Conservation (phyloP, 2,329 filamentous ascomycete genomes). For the Decorospora gaudefroyi region DNA sequence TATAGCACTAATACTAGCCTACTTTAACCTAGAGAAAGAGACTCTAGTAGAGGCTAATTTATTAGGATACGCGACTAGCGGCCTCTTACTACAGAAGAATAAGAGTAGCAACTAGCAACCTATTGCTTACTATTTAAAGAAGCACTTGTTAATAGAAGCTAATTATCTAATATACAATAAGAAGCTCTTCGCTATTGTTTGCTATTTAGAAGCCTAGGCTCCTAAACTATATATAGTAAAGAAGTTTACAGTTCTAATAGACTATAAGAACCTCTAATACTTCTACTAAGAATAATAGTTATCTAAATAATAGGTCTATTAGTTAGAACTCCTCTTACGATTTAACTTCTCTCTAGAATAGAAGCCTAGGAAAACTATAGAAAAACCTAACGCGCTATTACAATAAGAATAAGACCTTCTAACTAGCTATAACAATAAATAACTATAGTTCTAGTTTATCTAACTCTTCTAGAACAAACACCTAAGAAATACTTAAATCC, state of each 20-base stretch:
- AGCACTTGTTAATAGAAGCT: neutral
- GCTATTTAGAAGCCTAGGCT: neutral
- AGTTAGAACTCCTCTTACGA: neutral
- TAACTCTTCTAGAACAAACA: neutral
- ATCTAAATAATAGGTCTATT: neutral
- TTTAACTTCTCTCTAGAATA: neutral
- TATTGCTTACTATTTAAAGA: neutral
- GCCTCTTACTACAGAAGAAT: neutral
- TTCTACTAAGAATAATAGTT: neutral
- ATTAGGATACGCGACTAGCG: neutral
- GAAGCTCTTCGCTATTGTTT: too few relatives aligned
- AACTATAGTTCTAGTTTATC: neutral
- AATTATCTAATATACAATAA: neutral
- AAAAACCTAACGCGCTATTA: neutral
- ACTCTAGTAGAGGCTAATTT: neutral
- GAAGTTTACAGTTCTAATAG: neutral
- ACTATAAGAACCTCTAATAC: neutral
- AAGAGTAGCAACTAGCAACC: neutral
- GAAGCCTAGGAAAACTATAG: neutral
- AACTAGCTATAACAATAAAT: neutral
- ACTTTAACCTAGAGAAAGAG: neutral
- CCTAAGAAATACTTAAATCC: neutral
- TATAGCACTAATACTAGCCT: neutral
- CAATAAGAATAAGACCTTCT: neutral
- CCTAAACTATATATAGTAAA: neutral